These are phyloP conservation scores for Alternaria incomplexa DNA, from an alignment of 2,329 filamentous ascomycete genomes.

Conservation along the genomic window DNA sequence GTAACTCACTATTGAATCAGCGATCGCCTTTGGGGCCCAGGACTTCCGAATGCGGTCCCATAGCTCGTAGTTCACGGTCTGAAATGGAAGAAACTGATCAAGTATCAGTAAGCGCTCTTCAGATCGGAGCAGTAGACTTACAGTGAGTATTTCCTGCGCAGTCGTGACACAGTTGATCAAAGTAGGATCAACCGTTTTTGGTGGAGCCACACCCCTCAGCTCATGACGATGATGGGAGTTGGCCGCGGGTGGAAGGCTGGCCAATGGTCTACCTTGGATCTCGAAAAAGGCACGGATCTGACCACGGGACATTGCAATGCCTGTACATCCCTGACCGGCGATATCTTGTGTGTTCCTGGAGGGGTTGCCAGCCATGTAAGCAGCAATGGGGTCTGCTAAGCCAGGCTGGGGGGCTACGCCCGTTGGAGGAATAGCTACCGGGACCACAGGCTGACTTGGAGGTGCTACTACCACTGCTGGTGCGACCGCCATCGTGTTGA, in stretches of 20 bases:
- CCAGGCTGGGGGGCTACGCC: background rate
- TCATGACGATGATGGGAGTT: background rate
- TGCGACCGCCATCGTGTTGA: background rate
- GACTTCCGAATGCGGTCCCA: background rate
- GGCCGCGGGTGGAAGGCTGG: background rate
- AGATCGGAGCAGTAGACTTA: background rate
- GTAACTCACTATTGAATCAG: background rate
- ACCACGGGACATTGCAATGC: background rate
- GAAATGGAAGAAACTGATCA: background rate
- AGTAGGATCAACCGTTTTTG: background rate
- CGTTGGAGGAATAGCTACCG: background rate
- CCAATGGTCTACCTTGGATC: background rate
- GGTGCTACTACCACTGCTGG: background rate
- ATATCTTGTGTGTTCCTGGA: background rate
- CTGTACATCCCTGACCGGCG: background rate
- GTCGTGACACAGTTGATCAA: background rate
- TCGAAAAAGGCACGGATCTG: background rate
- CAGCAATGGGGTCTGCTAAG: background rate
- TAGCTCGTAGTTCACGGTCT: background rate
- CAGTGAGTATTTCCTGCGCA: background rate
- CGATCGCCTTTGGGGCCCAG: background rate
- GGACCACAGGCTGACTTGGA: background rate
- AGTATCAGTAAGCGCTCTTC: background rate
- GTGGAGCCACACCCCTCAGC: background rate
- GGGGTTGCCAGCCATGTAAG: background rate